phyloP scores from a whole-genome alignment of 345 rosid species.

The Microthlaspi erraticum region DNA sequence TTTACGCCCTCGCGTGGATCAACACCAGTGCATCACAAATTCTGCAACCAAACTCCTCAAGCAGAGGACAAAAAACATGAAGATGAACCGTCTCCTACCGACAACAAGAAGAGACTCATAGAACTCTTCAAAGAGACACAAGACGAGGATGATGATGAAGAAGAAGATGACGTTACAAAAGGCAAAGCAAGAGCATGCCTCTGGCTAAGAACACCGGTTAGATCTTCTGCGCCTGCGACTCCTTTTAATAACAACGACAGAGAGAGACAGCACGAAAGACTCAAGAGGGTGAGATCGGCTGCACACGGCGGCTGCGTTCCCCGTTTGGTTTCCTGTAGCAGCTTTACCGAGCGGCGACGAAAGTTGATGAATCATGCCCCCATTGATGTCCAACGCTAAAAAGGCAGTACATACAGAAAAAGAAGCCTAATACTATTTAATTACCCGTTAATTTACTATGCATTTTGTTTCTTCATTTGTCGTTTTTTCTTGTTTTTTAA shows the following conservation, averaged over 20 bases:
- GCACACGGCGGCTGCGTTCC: conserved; percentile 67
- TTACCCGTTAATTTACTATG: conserved; percentile 2
- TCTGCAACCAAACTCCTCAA: conserved; percentile 49
- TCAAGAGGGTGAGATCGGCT: conserved; percentile 47
- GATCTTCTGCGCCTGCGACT: conserved; percentile 51
- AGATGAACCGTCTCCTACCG: conserved; percentile 48
- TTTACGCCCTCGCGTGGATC: conserved; percentile 85
- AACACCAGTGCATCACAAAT: conserved; percentile 67
- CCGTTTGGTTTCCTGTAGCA: conserved; percentile 58
- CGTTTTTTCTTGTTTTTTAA: conserved; percentile 11
- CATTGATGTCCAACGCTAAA: conserved; percentile 38
- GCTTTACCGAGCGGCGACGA: conserved; percentile 64
- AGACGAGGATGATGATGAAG: conserved; percentile 39
- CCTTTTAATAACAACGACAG: conserved; percentile 49
- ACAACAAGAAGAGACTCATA: conserved; percentile 70
- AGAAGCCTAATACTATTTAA: too few relatives aligned
- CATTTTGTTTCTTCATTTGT: conserved; percentile 7
- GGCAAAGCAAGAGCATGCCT: conserved; percentile 40
- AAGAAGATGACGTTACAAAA: conserved; percentile 31
- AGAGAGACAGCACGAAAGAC: conserved; percentile 35
- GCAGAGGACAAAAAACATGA: conserved; percentile 33
- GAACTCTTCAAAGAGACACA: conserved; percentile 74
- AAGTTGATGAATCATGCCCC: conserved; percentile 58
- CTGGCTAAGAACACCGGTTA: conserved; percentile 42
- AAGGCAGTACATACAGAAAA: neutral